Base-by-base conservation (phyloP, 371 early-diverging fungal genomes). In the Mortierella sp. region DNA sequence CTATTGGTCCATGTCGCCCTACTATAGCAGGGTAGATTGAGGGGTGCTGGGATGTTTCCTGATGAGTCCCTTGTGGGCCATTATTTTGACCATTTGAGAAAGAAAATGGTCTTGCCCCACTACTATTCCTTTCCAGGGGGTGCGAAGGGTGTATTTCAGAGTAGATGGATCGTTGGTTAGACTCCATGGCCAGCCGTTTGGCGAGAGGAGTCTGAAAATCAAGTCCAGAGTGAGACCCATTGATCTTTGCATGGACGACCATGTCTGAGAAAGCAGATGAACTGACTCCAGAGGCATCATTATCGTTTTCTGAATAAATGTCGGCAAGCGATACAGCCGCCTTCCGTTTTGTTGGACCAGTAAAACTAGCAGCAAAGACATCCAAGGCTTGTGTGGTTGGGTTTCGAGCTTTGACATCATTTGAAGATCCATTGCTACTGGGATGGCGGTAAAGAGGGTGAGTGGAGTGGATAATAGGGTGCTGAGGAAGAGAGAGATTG, bases 221-320 rank as follows among this genome's bases (percentile, higher is more conserved):
- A 23, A 23, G 51, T 15, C 17, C 43, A 37, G 40, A 9, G 13
- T 37, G 40, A 37, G 40, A 37, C 47, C 29, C 42, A 40, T 29
- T 31, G 34, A n/a, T 4, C 2, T 26, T 57, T 0, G 72, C 28
- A 37, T 59, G 64, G 3, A 59, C 49, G 12, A 70, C 59, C 10
- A 43, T 15, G 15, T 64, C 66, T 15, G 66, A n/a, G 26, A 66
- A 61, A 15, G 66, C 54, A 28, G 61, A 55, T 8, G 60, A 43
- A 19, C 31, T 57, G 29, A 56, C 62, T 28, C 56, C 61, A 26
- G 28, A 23, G 47, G 22, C 17, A 55, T 54, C 35, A 7, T 23
- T 32, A 22, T 67, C 63, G 7, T 73, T 68, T 37, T 67, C 73
- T 22, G 68, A 43, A 49, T 73, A 73, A n/a, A 73, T 73, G 53